Evolutionary conservation across 208 protist species (phyloP).

Genomic region (Trypanosoma melophagium): DNA sequence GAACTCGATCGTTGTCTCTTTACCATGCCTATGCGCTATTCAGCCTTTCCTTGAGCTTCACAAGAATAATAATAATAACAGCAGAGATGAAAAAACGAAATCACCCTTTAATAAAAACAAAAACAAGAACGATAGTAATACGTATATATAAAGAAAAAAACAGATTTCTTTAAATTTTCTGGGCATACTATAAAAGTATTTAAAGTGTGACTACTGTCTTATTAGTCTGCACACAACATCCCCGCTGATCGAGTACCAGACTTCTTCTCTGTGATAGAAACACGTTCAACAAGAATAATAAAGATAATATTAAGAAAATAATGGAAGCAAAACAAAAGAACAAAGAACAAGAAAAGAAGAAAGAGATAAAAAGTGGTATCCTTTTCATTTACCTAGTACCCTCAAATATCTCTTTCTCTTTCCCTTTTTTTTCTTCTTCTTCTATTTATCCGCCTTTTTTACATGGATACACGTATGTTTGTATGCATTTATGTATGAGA

Average conservation of each 20-base stretch:
- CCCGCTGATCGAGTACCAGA: too few relatives aligned
- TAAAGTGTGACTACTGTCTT: too few relatives aligned
- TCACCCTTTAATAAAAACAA: background rate
- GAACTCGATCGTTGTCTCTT: constrained; percentile 22
- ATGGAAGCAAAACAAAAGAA: background rate
- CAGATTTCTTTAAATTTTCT: background rate
- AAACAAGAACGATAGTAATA: background rate
- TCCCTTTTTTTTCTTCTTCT: too few relatives aligned
- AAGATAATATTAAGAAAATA: too few relatives aligned
- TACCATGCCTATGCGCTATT: background rate
- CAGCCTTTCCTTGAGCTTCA: background rate
- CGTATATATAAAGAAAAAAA: background rate
- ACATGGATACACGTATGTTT: constrained; percentile 11
- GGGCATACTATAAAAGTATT: background rate
- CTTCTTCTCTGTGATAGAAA: too few relatives aligned
- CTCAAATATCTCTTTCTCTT: background rate
- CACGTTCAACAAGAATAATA: too few relatives aligned
- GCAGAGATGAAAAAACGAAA: background rate
- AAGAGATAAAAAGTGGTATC: background rate
- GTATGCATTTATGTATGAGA: constrained; percentile 12
- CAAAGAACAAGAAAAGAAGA: constrained; percentile 8
- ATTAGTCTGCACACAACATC: too few relatives aligned
- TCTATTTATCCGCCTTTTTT: background rate
- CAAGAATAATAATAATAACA: background rate
- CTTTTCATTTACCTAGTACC: background rate